Evolutionary conservation across 2,329 filamentous ascomycete genomes (phyloP).

Genomic region (Sporothrix globosa): DNA sequence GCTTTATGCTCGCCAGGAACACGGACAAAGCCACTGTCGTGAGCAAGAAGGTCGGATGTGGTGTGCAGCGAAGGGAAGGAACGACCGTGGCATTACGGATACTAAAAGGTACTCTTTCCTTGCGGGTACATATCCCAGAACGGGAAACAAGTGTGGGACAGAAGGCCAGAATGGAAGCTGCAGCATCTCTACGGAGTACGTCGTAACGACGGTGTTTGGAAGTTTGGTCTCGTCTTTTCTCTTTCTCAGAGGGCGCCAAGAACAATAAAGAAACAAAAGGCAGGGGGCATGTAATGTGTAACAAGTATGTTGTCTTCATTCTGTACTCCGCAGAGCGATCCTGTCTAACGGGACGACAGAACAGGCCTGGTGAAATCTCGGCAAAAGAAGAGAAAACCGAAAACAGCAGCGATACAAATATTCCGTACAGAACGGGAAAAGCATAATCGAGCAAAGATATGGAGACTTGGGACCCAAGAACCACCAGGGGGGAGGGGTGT

Average conservation of each 20-base stretch:
- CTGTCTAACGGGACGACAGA: conserved; percentile 10
- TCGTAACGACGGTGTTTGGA: neutral
- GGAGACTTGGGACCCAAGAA: conserved; percentile 22
- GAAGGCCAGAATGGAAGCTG: neutral
- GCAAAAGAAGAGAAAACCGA: neutral
- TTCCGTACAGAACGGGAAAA: conserved; percentile 12
- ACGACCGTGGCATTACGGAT: neutral
- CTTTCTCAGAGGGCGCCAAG: neutral
- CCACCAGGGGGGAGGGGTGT: conserved; percentile 3
- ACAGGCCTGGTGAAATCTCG: neutral
- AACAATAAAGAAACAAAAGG: conserved; percentile 2
- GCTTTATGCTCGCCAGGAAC: conserved; percentile 18
- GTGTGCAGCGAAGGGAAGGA: neutral
- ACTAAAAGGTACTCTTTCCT: neutral
- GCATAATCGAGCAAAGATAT: conserved; percentile 25
- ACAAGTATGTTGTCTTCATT: no score
- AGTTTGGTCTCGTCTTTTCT: conserved; percentile 23
- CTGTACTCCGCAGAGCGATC: neutral
- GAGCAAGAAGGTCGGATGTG: neutral
- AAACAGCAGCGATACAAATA: neutral
- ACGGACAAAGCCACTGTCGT: conserved; percentile 29
- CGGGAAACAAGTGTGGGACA: neutral
- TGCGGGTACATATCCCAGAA: conserved; percentile 8
- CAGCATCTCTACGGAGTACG: neutral
- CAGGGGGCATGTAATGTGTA: neutral